Evolutionary conservation across 805 yeast species (phyloP), one percentile per base, ranked within the genome.

Genomic region (Hanseniaspora hatyaiensis): DNA sequence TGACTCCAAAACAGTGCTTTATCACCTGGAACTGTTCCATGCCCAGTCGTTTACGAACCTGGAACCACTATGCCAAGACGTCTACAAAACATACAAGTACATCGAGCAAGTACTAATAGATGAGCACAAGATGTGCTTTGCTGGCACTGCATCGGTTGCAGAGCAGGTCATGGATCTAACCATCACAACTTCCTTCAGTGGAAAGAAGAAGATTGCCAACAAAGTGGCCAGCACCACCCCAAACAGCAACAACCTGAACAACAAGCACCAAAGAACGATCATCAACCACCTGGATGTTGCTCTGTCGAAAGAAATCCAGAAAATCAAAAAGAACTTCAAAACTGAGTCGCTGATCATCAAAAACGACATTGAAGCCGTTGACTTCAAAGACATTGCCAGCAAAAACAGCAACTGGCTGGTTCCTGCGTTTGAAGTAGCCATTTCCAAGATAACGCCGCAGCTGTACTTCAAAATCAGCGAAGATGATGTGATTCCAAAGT

Each of bases 271-370:
- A 31, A 45, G 57, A 16, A 69, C 71, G 1, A 69, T 80, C 24
- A 59, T 80, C 26, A 70, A 77, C 2, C 79, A 75, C 54, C 66
- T 82, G 53, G 85, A 80, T 52, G 70, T 77, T 18, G 72, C 82
- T 1, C 67, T 79, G 70, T 76, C 71, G 52, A 73, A 74, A 52
- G 56, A 59, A 26, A 66, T 68, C 23, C 73, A 74, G 30, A 68
- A 73, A 4, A 69, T 73, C 13, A 71, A 76, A 20, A 64, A 40
- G 9, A 49, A 22, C 13, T 37, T 38, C 9, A 42, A 43, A 9
- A 31, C 11, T 33, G 37, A 38, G 4, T 37, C 42, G 12, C 28
- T 49, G n/a, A 33, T 40, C 2, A 29, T 49, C 4, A 37, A 42
- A 13, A 26, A 39, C 9, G 47, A 49, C 12, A 42, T 49, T 9